A percentile compares a stretch with the other conserved stretches of the same genome.
These are phyloP conservation scores for Apiotrichum laibachii DNA, from an alignment of 1,284 basidiomycete genomes.

Conservation along the genomic window DNA sequence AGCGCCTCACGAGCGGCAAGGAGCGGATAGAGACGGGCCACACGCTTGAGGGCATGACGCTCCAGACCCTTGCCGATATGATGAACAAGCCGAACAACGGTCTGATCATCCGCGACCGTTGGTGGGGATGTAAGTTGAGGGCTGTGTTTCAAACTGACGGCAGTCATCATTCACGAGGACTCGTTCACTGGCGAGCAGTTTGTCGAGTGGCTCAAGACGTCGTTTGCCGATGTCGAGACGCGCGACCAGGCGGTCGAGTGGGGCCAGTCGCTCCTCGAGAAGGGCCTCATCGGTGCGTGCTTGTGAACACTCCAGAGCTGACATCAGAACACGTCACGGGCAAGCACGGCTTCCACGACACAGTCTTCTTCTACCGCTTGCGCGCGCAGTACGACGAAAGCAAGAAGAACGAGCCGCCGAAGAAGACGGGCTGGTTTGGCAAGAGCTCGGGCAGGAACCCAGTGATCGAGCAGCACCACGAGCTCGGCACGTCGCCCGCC, in stretches of 20 bases:
- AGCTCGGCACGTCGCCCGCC: conserved; percentile 8
- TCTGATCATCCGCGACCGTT: conserved; percentile 44
- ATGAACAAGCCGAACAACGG: conserved; percentile 48
- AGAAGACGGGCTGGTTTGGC: conserved; percentile 38
- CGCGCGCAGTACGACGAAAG: conserved; percentile 62
- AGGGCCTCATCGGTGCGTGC: conserved; percentile 62
- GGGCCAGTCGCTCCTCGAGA: conserved; percentile 69
- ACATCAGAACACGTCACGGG: conserved; percentile 64
- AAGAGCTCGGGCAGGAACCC: conserved; percentile 23
- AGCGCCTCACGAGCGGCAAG: conserved; percentile 58
- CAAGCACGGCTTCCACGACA: conserved; percentile 73
- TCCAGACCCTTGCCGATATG: conserved; percentile 41
- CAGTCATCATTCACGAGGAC: conserved; percentile 51
- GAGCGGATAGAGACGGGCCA: conserved; percentile 34
- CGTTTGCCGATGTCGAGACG: conserved; percentile 78
- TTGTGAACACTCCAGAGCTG: too few relatives aligned
- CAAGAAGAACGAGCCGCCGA: conserved; percentile 16
- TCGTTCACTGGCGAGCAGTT: conserved; percentile 83
- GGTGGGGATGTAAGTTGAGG: conserved; percentile 42
- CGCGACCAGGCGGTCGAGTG: conserved; percentile 74
- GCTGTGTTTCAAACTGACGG: neutral
- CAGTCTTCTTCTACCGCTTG: conserved; percentile 78
- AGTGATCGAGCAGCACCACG: conserved; percentile 23
- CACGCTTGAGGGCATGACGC: conserved; percentile 41
- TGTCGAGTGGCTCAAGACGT: conserved; percentile 78